Base-by-base conservation (phyloP, 495 filamentous ascomycete species). In the Extremus antarcticus region DNA sequence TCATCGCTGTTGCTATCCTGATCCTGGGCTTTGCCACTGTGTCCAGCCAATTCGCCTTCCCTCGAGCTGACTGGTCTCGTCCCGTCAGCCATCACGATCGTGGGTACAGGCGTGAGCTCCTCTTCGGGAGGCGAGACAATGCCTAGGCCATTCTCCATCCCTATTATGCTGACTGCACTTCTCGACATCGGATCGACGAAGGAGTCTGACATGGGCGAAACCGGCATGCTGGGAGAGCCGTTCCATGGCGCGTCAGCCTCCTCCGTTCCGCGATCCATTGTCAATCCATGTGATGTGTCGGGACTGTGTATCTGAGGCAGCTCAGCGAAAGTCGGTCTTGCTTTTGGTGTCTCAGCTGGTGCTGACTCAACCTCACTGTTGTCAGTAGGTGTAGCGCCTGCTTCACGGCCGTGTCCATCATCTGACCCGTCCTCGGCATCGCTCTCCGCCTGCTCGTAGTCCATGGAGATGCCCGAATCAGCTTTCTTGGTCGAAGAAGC, bases 381-480 rank as follows among this genome's bases (percentile, higher is more conserved):
- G 41, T n/a, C 17, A 7, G 3, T 45, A 3, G 4, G 19, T 7
- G 8, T 17, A n/a, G n/a, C 15, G 3, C 17, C 41, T n/a, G 15
- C 41, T 45, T 45, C 41, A 7, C 19, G 41, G 4, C 8, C n/a
- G 7, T n/a, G n/a, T 21, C n/a, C 41, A 3, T n/a, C 8, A 45
- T 45, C 41, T 3, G 41, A 7, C n/a, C n/a, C 41, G 8, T 45
- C 41, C 8, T 17, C 29, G 13, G 29, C 29, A 13, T 13, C 29
- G 4, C 13, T 4, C 29, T 35, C 13, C n/a, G 38, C 25, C 41
- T 32, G 35, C 17, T 50, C 40, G 25, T 60, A 57, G 20, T 59
- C 20, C 53, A 65, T 57, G 13, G 54, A 56, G 21, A 65, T 57
- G 16, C 60, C 63, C 23, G 63, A 65, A 23, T 65, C 63, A 16